Evolutionary conservation across 106 monocot genomes (phyloP), one percentile per base, ranked within the genome.

Genomic region (Allium cepa): DNA sequence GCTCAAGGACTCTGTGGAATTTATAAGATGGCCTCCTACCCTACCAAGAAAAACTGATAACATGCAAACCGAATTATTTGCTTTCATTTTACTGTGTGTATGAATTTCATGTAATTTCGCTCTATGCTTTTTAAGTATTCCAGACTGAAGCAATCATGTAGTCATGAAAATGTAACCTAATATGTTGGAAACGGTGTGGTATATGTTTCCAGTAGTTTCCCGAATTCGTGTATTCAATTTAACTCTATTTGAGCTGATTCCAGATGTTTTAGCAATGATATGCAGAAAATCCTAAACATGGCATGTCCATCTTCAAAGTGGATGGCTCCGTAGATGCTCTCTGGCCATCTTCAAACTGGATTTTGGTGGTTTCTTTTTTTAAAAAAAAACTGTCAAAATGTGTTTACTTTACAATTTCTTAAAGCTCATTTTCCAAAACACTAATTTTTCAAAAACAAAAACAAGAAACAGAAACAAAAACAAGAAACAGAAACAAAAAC

Each of bases 11-110:
- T 74, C 28, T 85, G 84, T 64, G 84, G 84, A 17, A 80, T 85
- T 26, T 73, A 85, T 69, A 85, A 80, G 75, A 63, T 85, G 80
- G 77, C 77, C 22, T 84, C 84, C 53, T 84, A 74, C 69, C 84
- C 84, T 47, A 80, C 68, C 45, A 84, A 84, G 59, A 71, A 73
- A 3, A 36, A 36, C 4, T 36, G 36, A 36, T 36, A 36, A 36
- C 5, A 36, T 36, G 36, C 36, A 36, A 36, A 36, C 36, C 36
- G 36, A 36, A 36, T 5, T 5, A 36, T 36, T 36, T 36, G 36
- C 36, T 36, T 36, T 36, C 36, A 36, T 36, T 36, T 36, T 36
- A 36, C 36, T 3, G 36, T 36, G 36, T 36, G 36, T 36, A 1
- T 36, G 36, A 36, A 36, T 36, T 13, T 16, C 56, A 16, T 13